Conservation (phyloP, 2,329 filamentous ascomycete species). For the Samsoniella hepiali region DNA sequence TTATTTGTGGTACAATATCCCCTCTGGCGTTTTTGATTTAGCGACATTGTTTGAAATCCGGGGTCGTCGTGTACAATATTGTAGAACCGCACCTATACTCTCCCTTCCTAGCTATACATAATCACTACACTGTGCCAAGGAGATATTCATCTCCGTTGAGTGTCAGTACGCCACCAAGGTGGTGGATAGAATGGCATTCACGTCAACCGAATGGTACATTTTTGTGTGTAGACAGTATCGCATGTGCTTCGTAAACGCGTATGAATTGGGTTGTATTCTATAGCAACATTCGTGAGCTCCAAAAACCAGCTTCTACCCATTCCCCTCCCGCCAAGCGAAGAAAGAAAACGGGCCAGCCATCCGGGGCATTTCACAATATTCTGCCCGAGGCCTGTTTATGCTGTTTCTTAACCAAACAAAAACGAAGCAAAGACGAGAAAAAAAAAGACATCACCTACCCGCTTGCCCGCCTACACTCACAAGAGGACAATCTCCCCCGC, state of each 20-base stretch:
- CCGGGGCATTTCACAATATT: constrained; percentile 63
- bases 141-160: neutral
- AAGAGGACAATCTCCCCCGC: constrained; percentile 70
- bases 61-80: neutral
- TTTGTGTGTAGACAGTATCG: no score
- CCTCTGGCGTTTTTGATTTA: constrained; percentile 14
- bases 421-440: constrained; percentile 18
- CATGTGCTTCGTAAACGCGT: neutral
- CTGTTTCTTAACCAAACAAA: constrained; percentile 25
- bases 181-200: neutral
- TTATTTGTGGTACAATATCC: neutral
- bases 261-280: neutral
- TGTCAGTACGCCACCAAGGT: neutral
- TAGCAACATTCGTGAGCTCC: neutral
- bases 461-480: constrained; percentile 36
- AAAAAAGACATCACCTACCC: neutral
- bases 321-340: neutral
- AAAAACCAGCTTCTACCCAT: neutral
- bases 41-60: constrained; percentile 5
- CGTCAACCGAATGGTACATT: no score
- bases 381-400: constrained; percentile 39
- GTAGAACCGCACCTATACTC: neutral
- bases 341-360: constrained; percentile 7
- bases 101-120: neutral
- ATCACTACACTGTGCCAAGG: no score